Percentiles rank a stretch among this genome's conserved stretches.
phyloP scores from a whole-genome alignment of 257 asterid species.

The Solanum pennellii region DNA sequence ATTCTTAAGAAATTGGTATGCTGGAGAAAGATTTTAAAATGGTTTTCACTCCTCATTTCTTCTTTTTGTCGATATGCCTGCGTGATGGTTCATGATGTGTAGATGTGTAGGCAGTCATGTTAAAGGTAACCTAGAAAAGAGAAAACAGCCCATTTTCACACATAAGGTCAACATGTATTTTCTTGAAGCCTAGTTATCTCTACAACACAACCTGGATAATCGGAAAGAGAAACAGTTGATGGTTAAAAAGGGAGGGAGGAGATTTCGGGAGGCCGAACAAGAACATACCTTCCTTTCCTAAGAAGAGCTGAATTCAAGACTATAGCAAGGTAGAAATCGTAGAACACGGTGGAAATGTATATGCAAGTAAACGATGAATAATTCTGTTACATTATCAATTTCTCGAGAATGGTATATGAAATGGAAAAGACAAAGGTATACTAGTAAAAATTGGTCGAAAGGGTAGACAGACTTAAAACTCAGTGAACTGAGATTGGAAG shows the following conservation, averaged over 20 bases:
- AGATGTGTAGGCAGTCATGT: neutral
- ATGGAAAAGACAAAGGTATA: neutral
- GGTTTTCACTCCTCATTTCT: neutral
- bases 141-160: neutral
- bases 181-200: neutral
- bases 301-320: neutral
- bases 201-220: neutral
- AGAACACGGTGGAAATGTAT: neutral
- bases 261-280: neutral
- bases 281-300: neutral
- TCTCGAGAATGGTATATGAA: neutral
- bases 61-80: neutral
- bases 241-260: neutral
- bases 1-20: neutral
- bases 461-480: neutral
- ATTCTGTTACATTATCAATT: neutral
- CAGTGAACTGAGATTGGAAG: neutral
- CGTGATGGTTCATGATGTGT: neutral
- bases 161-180: neutral
- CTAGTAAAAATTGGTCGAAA: neutral
- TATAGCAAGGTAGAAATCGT: neutral
- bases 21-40: neutral
- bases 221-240: neutral
- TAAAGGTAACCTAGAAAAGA: neutral
- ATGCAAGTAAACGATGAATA: neutral